phyloP scores from a whole-genome alignment of 1,284 basidiomycete species.

The Puccinia brachypodii region DNA sequence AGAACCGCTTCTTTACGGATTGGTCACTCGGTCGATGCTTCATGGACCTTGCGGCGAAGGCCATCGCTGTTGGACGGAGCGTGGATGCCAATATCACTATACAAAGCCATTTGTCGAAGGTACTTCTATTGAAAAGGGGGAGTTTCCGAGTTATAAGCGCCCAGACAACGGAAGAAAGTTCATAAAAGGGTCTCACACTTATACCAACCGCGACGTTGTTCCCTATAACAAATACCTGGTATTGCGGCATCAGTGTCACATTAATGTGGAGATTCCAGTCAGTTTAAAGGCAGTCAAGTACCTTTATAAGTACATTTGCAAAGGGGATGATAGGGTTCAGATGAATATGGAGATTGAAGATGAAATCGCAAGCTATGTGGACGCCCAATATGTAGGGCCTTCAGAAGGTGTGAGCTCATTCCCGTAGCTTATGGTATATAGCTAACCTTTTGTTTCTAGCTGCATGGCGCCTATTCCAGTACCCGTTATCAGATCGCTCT shows the following conservation, averaged over 20 bases:
- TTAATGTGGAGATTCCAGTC: conserved; percentile 60
- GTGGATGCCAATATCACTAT: neutral
- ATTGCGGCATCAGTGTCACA: conserved; percentile 59
- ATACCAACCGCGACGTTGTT: conserved; percentile 56
- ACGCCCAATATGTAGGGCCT: conserved; percentile 58
- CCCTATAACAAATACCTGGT: conserved; percentile 58
- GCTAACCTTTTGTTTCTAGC: no score
- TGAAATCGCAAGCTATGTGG: conserved; percentile 58
- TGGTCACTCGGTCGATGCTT: neutral
- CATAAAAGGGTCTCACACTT: no score
- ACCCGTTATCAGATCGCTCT: neutral
- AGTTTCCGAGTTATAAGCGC: neutral
- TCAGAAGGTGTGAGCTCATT: conserved; percentile 1
- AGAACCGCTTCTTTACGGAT: neutral
- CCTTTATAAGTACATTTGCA: conserved; percentile 62
- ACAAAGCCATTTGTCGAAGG: neutral
- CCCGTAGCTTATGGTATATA: no score
- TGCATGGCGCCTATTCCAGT: neutral
- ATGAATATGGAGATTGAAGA: conserved; percentile 49
- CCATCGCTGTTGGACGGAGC: neutral
- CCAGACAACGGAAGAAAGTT: no score
- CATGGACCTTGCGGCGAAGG: conserved; percentile 1
- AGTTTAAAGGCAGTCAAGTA: conserved; percentile 60
- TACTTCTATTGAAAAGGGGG: neutral
- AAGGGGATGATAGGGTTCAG: conserved; percentile 59